A percentile compares a stretch with the other conserved stretches of the same genome.
phyloP scores from a whole-genome alignment of 208 protist species.

The Leishmania arabica region DNA sequence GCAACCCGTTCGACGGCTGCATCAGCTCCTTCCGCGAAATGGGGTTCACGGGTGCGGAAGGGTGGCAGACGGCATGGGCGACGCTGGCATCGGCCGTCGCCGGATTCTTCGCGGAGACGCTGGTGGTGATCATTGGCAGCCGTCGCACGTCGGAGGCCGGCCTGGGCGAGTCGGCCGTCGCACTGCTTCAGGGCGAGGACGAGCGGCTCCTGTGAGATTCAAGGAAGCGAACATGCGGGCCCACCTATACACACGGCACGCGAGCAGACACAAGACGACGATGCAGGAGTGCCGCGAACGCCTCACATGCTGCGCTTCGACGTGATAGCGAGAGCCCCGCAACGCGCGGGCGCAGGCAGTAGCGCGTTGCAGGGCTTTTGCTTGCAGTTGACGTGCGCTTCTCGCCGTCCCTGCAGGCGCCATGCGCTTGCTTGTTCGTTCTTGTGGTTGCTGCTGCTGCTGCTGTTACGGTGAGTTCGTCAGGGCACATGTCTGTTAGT shows the following conservation, averaged over 20 bases:
- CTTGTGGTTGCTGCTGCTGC: too few species aligned
- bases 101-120: slow-evolving; percentile 9
- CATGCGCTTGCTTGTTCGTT: too few species aligned
- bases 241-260: neutral
- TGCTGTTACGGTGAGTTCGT: too few species aligned
- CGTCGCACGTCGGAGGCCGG: slow-evolving; percentile 16
- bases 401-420: neutral
- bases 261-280: neutral
- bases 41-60: slow-evolving; percentile 28
- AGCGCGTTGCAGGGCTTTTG: neutral
- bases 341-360: too few species aligned
- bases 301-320: neutral
- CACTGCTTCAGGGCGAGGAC: neutral
- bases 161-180: neutral
- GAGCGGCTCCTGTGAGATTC: slow-evolving; percentile 3
- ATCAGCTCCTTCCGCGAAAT: slow-evolving; percentile 33
- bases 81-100: neutral
- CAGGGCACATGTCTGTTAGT: too few species aligned
- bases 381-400: neutral
- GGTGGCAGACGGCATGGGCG: slow-evolving; percentile 7
- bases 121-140: slow-evolving; percentile 9
- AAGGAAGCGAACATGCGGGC: neutral
- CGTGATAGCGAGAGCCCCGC: neutral
- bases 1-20: slow-evolving; percentile 37
- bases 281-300: neutral